Percentiles rank a stretch among this genome's conserved stretches.
These are phyloP conservation scores for Colletotrichum coccodes DNA, from an alignment of 2,329 filamentous ascomycete genomes.

Conservation along the genomic window DNA sequence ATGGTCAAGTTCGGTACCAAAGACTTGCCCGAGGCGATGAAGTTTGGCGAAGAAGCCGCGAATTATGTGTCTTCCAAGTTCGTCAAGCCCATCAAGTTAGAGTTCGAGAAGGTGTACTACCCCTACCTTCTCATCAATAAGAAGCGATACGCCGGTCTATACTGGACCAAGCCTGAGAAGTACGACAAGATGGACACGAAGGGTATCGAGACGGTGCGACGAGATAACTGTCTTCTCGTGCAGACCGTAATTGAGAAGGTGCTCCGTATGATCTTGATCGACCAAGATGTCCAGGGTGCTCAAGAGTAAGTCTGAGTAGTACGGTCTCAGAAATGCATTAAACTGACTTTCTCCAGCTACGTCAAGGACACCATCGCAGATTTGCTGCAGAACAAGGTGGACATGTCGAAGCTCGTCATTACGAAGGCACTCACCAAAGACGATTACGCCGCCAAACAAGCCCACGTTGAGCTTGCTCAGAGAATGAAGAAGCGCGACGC, in stretches of 20 bases:
- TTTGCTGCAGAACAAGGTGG: slow-evolving; percentile 94
- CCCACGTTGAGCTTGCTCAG: slow-evolving; percentile 93
- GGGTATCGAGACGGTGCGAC: slow-evolving; percentile 96
- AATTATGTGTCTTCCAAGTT: slow-evolving; percentile 92
- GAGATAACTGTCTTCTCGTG: slow-evolving; percentile 95
- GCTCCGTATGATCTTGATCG: slow-evolving; percentile 93
- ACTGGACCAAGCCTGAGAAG: slow-evolving; percentile 94
- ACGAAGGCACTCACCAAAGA: slow-evolving; percentile 95
- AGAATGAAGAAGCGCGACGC: slow-evolving; percentile 98
- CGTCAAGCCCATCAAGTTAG: slow-evolving; percentile 95
- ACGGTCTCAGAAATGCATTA: slow-evolving; percentile 31
- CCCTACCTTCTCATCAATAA: slow-evolving; percentile 99
- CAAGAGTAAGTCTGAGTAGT: slow-evolving; percentile 77
- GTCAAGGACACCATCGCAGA: slow-evolving; percentile 97
- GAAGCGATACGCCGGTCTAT: slow-evolving; percentile 97
- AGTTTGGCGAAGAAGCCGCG: slow-evolving; percentile 92
- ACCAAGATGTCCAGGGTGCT: slow-evolving; percentile 88
- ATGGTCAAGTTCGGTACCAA: slow-evolving; percentile 98
- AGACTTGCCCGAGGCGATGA: slow-evolving; percentile 90
- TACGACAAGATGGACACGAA: slow-evolving; percentile 99
- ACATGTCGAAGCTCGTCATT: slow-evolving; percentile 99
- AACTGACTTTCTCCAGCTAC: slow-evolving; percentile 67
- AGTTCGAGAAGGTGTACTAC: slow-evolving; percentile 99
- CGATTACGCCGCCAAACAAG: slow-evolving; percentile 91
- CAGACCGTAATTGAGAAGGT: slow-evolving; percentile 98